Evolutionary conservation across 306 rosid species (phyloP), one percentile per base, ranked within the genome.

Genomic region (Erythrophleum fordii): DNA sequence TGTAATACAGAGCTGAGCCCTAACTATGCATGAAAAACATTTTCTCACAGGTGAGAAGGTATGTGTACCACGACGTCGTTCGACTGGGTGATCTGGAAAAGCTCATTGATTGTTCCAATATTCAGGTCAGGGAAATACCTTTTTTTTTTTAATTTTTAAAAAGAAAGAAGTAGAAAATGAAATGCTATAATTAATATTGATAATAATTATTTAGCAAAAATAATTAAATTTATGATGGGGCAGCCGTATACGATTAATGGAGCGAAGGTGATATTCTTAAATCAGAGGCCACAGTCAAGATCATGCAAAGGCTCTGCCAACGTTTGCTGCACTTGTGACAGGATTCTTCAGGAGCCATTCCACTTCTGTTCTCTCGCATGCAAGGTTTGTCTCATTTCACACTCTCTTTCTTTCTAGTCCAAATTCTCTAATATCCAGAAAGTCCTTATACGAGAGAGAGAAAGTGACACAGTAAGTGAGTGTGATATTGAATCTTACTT

Each of bases 191-290:
- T 58, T 56, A 2, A 34, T 34, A 34, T 34, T 34, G 5, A 2
- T 5, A 3, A 34, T 34, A 3, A 34, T 34, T 2, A 34, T 34
- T 34, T 34, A 34, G 1, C 5, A 34, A n/a, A 7, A 37, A 7
- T 37, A 34, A 37, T 37, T 5, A 7, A 7, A 37, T 7, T 37
- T 37, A 4, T 7, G 3, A 3, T 5, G 6, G 42, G 6, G 88
- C 88, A 94, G 98, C 95, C 98, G 31, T 95, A 95, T 85, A 91
- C 97, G 13, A 95, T 92, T 69, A 95, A 95, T 76, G 90, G 98
- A 48, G 97, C 98, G 31, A 95, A 95, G 70, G 98, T 95, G 84
- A 91, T 95, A 86, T 95, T 95, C 90, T 80, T 95, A 85, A 95
- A 92, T 44, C 97, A 95, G 69, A 86, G 98, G 87, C 93, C 97